Base-by-base conservation (phyloP, 2,329 filamentous ascomycete species). In the Colletotrichum tofieldiae region DNA sequence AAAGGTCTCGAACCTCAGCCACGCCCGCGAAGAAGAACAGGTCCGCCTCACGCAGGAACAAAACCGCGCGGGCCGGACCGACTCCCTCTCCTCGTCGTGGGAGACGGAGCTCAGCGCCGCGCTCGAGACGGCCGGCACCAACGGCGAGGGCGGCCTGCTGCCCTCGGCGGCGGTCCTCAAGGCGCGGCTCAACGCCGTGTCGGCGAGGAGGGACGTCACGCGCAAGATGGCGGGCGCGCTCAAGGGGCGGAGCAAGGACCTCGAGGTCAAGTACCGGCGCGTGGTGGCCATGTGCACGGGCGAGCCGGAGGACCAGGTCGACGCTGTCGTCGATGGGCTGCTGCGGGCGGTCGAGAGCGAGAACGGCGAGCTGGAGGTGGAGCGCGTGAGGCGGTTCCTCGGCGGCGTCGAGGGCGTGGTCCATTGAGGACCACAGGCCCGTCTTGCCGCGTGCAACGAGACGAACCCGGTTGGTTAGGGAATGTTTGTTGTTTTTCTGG, bases 281-380 rank as follows among this genome's bases (percentile, higher is more conserved):
- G 94, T 98, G 39, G 94, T 99, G 32, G 91, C 93, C 65, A 85
- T 98, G 16, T 98, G 96, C 79, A 97, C 95, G 0, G 92, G 91
- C 11, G 93, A 95, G 43, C 88, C 90, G 0, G 94, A 97, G 73
- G 87, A 88, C 11, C 90, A 94, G 70, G 93, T 98, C 18, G 96
- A 98, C 76, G 89, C 90, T 69, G 89, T 95, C 63, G 86, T 98
- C 0, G 93, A 94, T 64, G 91, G 91, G 3, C 85, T 99, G 54
- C 90, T 97, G 58, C 91, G 94, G 74, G 96, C 96, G 2, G 93
- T 98, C 3, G 96, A 98, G 82, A 97, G 95, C 78, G 95, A 98
- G 80, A 89, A 88, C 66, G 89, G 90, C 9, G 93, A 94, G 77
- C 85, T 94, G 1, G 94, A 97, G 78, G 90, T 96, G 11, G 90